Base-by-base conservation (phyloP, 805 yeast species). In the Cyberlindnera veronae region DNA sequence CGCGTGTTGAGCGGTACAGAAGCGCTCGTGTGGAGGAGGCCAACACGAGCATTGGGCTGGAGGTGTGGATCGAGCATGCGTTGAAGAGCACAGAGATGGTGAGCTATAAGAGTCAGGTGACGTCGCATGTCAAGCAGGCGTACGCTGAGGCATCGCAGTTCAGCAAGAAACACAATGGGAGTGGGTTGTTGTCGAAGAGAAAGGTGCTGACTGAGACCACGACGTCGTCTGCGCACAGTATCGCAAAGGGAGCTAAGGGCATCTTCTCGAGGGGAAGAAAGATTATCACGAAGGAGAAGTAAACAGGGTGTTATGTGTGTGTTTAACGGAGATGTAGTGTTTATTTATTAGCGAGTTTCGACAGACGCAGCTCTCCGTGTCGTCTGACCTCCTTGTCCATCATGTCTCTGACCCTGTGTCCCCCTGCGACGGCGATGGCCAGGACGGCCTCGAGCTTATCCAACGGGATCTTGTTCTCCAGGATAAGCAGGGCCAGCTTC, bases 321-420 rank as follows among this genome's bases (percentile, higher is more conserved):
- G 48, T 35, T 44, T 54, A 33, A 48, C 47, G 4, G 55, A 49
- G n/a, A 69, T n/a, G n/a, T n/a, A n/a, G n/a, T 8, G 11, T 22
- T 37, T 35, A 50, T 35, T 44, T 54, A 33, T 49, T 48, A 5
- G 55, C 50, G n/a, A 69, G 53, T 49, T 75, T 75, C 12, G 74
- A 64, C 34, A 76, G 61, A 46, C 84, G 67, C 42, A 71, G 69
- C 46, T 74, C 72, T 5, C 95, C 95, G 49, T 83, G 87, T 44
- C 69, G 72, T 54, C 96, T 77, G 5, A 93, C 84, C 57, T 84
- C 87, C 34, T 72, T 71, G 54, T 91, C 96, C 96, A 91, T 88
- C 39, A 86, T 64, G 29, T 85, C 87, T 58, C 89, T 77, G 11
- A 91, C 67, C 52, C 85, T 71, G 55, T 85, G 91, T 40, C 91